A percentile compares a stretch with the other conserved stretches of the same genome.
phyloP scores from a whole-genome alignment of 441 rosid species.

The Erysimum pusillum region DNA sequence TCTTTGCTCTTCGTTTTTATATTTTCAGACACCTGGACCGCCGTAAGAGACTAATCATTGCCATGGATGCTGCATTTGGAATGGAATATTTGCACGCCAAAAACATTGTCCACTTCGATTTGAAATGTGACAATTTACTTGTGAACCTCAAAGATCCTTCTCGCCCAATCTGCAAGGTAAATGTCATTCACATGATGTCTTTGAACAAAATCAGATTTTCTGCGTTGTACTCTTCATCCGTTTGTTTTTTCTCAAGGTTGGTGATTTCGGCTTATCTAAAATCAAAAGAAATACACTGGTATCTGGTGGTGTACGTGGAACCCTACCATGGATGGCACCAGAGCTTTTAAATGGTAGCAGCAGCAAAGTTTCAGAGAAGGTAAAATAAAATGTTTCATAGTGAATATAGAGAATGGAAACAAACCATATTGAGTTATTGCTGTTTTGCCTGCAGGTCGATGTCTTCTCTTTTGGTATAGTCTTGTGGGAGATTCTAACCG shows the following conservation, averaged over 20 bases:
- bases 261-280: conserved; percentile 75
- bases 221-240: background rate
- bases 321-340: conserved; percentile 84
- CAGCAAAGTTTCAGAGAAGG: conserved; percentile 79
- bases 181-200: background rate
- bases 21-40: conserved; percentile 55
- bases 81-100: conserved; percentile 79
- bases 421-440: conserved; percentile 1
- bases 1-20: conserved; percentile 27
- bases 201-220: conserved; percentile 20
- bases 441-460: conserved; percentile 61
- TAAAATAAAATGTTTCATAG: conserved; percentile 25
- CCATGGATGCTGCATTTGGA: conserved; percentile 85
- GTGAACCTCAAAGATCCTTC: conserved; percentile 78
- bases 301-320: conserved; percentile 78
- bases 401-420: conserved; percentile 6
- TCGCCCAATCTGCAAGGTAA: conserved; percentile 80
- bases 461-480: conserved; percentile 85
- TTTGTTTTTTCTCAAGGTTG: conserved; percentile 56
- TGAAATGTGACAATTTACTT: conserved; percentile 78
- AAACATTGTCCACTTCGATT: conserved; percentile 79
- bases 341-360: conserved; percentile 75
- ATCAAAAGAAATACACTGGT: conserved; percentile 70
- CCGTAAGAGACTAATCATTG: conserved; percentile 71
- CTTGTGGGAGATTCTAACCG: conserved; percentile 81